A percentile compares a stretch with the other conserved stretches of the same genome.
phyloP scores from a whole-genome alignment of 768 basidiomycete genomes.

The Kwoniella mangroviensis region DNA sequence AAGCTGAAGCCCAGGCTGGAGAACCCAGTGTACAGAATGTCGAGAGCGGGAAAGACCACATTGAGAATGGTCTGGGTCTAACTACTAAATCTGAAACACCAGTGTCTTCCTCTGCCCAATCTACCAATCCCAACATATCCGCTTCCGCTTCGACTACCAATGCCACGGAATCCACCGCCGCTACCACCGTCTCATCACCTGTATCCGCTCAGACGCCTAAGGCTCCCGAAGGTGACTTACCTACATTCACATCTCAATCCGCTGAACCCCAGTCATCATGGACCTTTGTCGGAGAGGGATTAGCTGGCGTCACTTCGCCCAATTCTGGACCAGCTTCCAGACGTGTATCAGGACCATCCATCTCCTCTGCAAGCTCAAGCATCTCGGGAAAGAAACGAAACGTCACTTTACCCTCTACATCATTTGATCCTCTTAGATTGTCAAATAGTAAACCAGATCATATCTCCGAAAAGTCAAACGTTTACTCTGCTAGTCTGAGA shows the following conservation, averaged over 20 bases:
- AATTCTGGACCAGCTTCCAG: conserved; percentile 9
- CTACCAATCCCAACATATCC: conserved; percentile 14
- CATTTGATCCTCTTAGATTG: conserved; percentile 13
- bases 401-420: neutral
- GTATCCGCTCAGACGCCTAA: conserved; percentile 25
- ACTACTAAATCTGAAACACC: neutral
- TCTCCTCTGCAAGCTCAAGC: neutral
- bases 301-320: conserved; percentile 36
- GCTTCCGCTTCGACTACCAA: conserved; percentile 16
- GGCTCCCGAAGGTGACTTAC: neutral
- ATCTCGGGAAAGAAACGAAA: neutral
- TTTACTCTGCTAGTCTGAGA: conserved; percentile 15
- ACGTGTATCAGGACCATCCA: conserved; percentile 12
- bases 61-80: neutral
- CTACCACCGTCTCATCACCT: conserved; percentile 27
- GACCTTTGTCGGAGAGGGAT: conserved; percentile 36
- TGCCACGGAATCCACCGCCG: conserved; percentile 10
- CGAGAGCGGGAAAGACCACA: neutral
- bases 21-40: neutral
- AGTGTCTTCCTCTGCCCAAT: neutral
- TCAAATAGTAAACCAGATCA: conserved; percentile 12
- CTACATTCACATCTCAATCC: neutral
- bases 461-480: conserved; percentile 6
- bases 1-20: too few relatives aligned
- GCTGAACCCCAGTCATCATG: neutral